Base-by-base conservation (phyloP, 441 rosid genomes). In the Jatropha multifida region DNA sequence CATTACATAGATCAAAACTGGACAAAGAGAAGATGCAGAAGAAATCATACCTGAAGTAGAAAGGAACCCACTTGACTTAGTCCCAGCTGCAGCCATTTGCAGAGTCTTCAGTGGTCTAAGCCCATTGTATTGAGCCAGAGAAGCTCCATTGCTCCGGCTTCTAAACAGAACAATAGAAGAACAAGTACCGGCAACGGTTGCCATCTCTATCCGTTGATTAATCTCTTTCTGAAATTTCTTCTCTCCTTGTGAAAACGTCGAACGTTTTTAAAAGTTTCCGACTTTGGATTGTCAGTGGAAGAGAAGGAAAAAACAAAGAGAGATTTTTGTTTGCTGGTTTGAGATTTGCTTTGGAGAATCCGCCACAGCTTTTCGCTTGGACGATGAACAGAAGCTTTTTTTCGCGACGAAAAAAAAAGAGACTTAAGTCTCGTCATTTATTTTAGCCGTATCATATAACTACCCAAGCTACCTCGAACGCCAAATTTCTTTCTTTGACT, bases 81-180 rank as follows among this genome's bases (percentile, higher is more conserved):
- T 74, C 70, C 71, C 11, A 20, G 78, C 10, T 32, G 79, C 40
- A 59, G 80, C 65, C 72, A 81, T 58, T 18, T 71, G 83, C 74
- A 83, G 14, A 61, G 23, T 78, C 27, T 80, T 79, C 64, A 63
- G 64, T 0, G 81, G 81, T 75, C 85, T 80, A 40, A 86, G 85
- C 26, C 89, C 93, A 69, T 66, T 78, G 78, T 10, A 83, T 0
- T 78, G 88, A 60, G 75, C 70, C 56, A 80, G 26, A 81, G 79
- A 69, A 77, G 71, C 74, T 32, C 78, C 83, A 54, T 64, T 77
- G 65, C 51, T 40, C 68, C 78, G 76, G 73, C 68, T 74, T 75
- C 81, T 62, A 62, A 72, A 68, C 64, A 79, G 59, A 67, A 76
- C 69, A 32, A 71, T 67, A 15, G 89, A 75, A 73, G 85, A 77